Conservation (phyloP, 306 rosid species). For the Sicyos edulis region DNA sequence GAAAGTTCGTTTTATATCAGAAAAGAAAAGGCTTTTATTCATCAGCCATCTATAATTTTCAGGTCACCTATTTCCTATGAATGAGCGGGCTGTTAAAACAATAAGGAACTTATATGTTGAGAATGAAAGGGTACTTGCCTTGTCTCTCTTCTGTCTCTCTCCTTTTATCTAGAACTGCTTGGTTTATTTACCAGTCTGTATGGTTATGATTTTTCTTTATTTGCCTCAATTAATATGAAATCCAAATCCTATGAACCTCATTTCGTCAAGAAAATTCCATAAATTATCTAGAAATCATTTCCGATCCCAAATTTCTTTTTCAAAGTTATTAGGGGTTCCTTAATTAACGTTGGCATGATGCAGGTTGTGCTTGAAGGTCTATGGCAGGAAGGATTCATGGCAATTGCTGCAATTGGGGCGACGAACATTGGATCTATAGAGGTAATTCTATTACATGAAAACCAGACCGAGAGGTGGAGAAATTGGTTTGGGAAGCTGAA, state of each 20-base stretch:
- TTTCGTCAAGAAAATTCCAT: background rate
- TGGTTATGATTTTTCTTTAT: background rate
- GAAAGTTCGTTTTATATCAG: background rate
- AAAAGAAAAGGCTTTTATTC: background rate
- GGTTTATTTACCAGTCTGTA: background rate
- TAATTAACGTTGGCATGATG: background rate
- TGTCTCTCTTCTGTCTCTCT: background rate
- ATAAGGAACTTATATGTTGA: constrained; percentile 73
- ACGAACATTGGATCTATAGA: constrained; percentile 85
- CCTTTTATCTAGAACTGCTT: constrained; percentile 3
- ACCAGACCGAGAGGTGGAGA: background rate
- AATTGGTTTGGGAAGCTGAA: background rate
- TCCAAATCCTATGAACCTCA: background rate
- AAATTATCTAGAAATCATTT: background rate
- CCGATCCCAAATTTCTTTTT: background rate
- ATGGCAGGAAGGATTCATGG: constrained; percentile 85
- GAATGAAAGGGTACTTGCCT: constrained; percentile 72
- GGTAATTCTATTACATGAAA: constrained; percentile 33
- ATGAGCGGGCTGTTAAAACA: constrained; percentile 84
- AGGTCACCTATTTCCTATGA: constrained; percentile 79
- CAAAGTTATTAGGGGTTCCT: background rate
- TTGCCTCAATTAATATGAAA: background rate
- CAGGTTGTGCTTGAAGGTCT: constrained; percentile 96
- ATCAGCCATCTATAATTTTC: constrained; percentile 26
- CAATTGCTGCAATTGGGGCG: constrained; percentile 91